Evolutionary conservation across 768 basidiomycete genomes (phyloP), one percentile per base, ranked within the genome.

Genomic region (Suillus subluteus): DNA sequence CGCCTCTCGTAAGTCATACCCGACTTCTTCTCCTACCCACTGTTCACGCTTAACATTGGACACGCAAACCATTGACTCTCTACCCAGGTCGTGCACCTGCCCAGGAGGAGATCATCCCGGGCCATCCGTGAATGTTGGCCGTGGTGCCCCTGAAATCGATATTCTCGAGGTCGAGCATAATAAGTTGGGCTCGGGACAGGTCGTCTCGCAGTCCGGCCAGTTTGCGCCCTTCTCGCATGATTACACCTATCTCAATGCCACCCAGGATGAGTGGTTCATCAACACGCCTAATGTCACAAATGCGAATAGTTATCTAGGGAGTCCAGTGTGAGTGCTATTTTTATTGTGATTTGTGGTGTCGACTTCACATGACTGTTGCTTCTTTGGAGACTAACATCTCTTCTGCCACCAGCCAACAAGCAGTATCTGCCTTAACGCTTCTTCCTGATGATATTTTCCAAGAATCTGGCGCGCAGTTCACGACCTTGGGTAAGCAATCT

Each of bases 111-210:
- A 93, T 67, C 94, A 95, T 74, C 94, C 93, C 0, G 94, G 94
- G 1, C 94, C 94, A 0, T 62, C 37, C 7, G 72, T 73, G 56
- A 62, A 67, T 18, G 72, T 78, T 41, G 92, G 93, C 13, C 88
- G 93, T 58, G 88, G 89, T 5, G 87, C 91, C 0, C 92, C 92
- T 4, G 92, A 95, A 77, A 93, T 95, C 72, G 93, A 95, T 75
- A 82, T 94, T 66, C 82, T 94, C 66, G 92, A 95, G 77, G 90
- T 89, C 0, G 88, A 92, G 73, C 83, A 82, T 72, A 86, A 89
- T 80, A 90, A 90, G 67, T 56, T 68, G 4, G 68, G 67, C 15
- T 55, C 70, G 1, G 90, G 85, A 26, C 85, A 84, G 65, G 83
- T 86, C 62, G 88, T 88, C 9, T 92, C 91, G n/a, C 92, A 93